phyloP scores from a whole-genome alignment of 2,329 filamentous ascomycete genomes.

The Diaporthe australafricana region DNA sequence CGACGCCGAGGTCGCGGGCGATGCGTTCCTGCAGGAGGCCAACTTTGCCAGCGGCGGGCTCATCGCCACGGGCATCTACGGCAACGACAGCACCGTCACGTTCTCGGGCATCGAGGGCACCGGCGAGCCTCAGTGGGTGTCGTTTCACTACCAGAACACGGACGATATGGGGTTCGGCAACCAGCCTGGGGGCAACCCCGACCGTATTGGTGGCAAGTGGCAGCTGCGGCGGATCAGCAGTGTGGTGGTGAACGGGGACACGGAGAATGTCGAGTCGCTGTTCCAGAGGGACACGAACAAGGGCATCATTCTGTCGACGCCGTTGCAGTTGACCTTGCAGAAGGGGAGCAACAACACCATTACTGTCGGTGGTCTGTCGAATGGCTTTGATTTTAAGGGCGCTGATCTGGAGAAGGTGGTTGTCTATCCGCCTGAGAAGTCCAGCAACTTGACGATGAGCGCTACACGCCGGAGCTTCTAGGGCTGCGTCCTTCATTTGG shows the following conservation, averaged over 20 bases:
- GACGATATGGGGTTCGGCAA: slow-evolving; percentile 72
- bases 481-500: accelerated
- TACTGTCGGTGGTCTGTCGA: slow-evolving; percentile 66
- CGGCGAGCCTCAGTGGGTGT: slow-evolving; percentile 66
- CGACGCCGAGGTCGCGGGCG: slow-evolving; percentile 57
- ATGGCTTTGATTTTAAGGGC: slow-evolving; percentile 67
- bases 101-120: slow-evolving; percentile 61
- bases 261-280: slow-evolving; percentile 57
- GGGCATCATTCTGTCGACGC: slow-evolving; percentile 68
- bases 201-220: slow-evolving; percentile 70
- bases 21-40: slow-evolving; percentile 67
- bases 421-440: slow-evolving; percentile 67
- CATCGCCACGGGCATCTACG: slow-evolving; percentile 64
- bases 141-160: slow-evolving; percentile 69
- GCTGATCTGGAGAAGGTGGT: slow-evolving; percentile 70
- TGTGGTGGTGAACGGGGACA: slow-evolving; percentile 66
- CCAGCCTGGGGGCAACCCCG: slow-evolving; percentile 65
- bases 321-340: slow-evolving; percentile 63
- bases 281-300: slow-evolving; percentile 67
- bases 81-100: slow-evolving; percentile 65
- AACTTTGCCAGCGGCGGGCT: slow-evolving; percentile 59
- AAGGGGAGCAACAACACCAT: slow-evolving; percentile 65
- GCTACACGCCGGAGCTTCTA: background rate
- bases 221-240: slow-evolving; percentile 70
- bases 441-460: background rate